Evolutionary conservation across 805 yeast species (phyloP).

Genomic region (Schizosaccharomyces osmophilus): DNA sequence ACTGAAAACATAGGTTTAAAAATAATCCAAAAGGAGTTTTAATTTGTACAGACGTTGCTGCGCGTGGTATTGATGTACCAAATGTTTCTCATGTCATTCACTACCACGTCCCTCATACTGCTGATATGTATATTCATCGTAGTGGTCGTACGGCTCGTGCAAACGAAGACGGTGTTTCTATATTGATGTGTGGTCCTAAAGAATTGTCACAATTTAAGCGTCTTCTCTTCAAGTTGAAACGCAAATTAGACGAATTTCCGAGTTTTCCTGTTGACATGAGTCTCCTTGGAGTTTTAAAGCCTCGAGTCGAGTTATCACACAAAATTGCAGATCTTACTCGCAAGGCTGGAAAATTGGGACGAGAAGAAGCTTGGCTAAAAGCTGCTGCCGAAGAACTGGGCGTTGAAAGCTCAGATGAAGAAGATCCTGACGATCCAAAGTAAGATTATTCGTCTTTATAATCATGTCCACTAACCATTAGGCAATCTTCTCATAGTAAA

Average conservation of each 20-base stretch:
- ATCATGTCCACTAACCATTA: background rate
- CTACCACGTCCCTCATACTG: conserved; percentile 81
- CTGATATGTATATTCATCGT: conserved; percentile 83
- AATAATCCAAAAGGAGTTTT: conserved; percentile 26
- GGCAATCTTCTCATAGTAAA: background rate
- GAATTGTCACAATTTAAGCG: conserved; percentile 75
- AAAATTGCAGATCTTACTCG: conserved; percentile 46
- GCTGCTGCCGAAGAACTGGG: conserved; percentile 90
- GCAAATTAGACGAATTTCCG: conserved; percentile 28
- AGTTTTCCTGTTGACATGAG: conserved; percentile 56
- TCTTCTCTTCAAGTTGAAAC: conserved; percentile 36
- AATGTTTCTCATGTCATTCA: conserved; percentile 82
- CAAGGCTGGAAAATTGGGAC: conserved; percentile 15
- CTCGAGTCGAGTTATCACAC: conserved; percentile 43
- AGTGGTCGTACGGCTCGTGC: conserved; percentile 98
- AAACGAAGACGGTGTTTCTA: conserved; percentile 67
- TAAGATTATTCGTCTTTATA: background rate
- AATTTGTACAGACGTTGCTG: conserved; percentile 92
- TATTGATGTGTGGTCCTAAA: conserved; percentile 76
- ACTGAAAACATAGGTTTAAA: conserved; percentile 24
- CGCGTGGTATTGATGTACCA: conserved; percentile 87
- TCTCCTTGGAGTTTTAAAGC: conserved; percentile 42
- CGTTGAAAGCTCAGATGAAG: conserved; percentile 49
- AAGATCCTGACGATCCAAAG: background rate
- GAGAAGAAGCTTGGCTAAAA: conserved; percentile 54